Base-by-base conservation (phyloP, 2,329 filamentous ascomycete species). In the Colletotrichum higginsianum region DNA sequence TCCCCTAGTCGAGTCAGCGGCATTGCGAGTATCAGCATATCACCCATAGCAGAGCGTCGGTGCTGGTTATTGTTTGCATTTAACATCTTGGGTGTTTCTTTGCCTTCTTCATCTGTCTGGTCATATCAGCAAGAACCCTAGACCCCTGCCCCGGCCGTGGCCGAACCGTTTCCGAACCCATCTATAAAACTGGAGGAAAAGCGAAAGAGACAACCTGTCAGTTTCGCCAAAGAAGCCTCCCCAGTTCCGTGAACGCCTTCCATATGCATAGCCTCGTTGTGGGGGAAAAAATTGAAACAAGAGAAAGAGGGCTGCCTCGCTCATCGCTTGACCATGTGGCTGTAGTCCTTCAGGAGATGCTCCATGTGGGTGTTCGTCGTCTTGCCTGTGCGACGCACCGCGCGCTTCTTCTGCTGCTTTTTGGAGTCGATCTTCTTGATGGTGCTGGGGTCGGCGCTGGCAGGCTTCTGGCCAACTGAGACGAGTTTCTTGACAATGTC, bases 351-450 rank as follows among this genome's bases (percentile, higher is more conserved):
- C 79, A 97, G 86, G 71, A 97, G 88, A 74, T 92, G 90, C 76
- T 88, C 87, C 94, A 98, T 97, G 80, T 98, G 95, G 38, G 90
- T 91, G 80, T 98, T 98, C 35, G 94, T 97, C 67, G 92, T 91
- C 87, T 95, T 96, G 75, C 93, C 93, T 52, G 90, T 90, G 71
- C 91, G 88, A 75, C 94, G 89, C 75, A 84, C 82, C 35, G 85
- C 84, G 55, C 90, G 86, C 80, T 93, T 94, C 83, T 94, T 93
- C 81, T 91, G 91, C 84, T 92, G 92, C 84, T 94, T 93, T 79
- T 88, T 90, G 72, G 87, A 89, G 26, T 87, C 84, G 49, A 84
- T 82, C 67, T 85, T 83, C 77, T 90, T 90, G 66, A 89, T 81
- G 63, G 63, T 60, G 76, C 88, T 82, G 71, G 93, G 93, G 75